These are phyloP conservation scores for Epichloe coenophiala DNA, from an alignment of 2,329 filamentous ascomycete species.

Conservation along the genomic window DNA sequence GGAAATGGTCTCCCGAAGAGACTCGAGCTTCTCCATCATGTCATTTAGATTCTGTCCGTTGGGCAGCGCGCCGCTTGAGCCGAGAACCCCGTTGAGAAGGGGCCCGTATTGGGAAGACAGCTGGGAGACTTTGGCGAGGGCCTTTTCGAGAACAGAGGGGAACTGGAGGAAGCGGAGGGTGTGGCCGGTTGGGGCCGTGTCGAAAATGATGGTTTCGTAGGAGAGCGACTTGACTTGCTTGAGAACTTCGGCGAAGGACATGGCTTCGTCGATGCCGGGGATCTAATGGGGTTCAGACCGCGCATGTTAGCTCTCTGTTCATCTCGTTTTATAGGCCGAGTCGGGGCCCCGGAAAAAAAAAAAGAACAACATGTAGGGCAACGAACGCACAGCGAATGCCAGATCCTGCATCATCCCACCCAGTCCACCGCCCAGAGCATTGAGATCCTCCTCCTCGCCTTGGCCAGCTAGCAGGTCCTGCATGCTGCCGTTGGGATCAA, in stretches of 20 bases:
- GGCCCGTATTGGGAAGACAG: constrained; percentile 90
- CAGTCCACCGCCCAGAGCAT: constrained; percentile 60
- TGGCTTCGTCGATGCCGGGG: constrained; percentile 95
- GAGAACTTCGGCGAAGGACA: constrained; percentile 98
- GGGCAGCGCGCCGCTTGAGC: constrained; percentile 59
- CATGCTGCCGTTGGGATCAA: constrained; percentile 95
- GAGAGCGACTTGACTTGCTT: constrained; percentile 98
- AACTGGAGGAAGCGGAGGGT: constrained; percentile 98
- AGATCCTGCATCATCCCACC: constrained; percentile 98
- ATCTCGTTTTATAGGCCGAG: not conserved
- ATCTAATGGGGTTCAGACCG: constrained; percentile 42
- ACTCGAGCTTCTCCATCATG: constrained; percentile 88
- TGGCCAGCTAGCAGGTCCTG: constrained; percentile 78
- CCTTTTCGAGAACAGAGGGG: constrained; percentile 94
- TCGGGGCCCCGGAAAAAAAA: too few relatives aligned
- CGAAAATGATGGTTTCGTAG: constrained; percentile 98
- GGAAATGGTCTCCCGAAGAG: constrained; percentile 78
- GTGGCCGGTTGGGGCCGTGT: constrained; percentile 94
- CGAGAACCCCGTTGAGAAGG: constrained; percentile 86
- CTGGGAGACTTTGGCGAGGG: constrained; percentile 91
- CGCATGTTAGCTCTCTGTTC: not conserved
- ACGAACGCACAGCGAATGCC: constrained; percentile 65
- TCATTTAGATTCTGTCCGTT: constrained; percentile 90
- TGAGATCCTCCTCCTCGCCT: constrained; percentile 55
- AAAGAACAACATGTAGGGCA: too few relatives aligned